Evolutionary conservation across 1,139 yeast species (phyloP), one percentile per base, ranked within the genome.

Genomic region (Pichia norvegensis): DNA sequence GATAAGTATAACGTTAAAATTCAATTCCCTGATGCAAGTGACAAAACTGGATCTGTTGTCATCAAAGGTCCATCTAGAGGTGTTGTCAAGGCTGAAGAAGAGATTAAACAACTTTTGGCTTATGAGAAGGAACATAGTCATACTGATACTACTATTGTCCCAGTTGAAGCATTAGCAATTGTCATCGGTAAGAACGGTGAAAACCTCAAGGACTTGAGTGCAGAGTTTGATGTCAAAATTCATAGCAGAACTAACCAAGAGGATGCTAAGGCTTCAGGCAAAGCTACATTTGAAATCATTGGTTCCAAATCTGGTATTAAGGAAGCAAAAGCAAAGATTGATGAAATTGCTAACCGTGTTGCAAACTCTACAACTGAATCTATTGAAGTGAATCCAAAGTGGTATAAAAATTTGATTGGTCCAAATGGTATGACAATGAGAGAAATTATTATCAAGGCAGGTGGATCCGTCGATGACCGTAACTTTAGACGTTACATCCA

Each of bases 31-130:
- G 56, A 69, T 57, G 62, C 67, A 49, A 60, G 65, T 41, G 53
- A 55, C 33, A 61, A 64, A 40, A 55, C 56, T 41, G 65, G 65
- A 53, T 68, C 69, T 55, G 87, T 92, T 46, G 72, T 80, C 33
- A 76, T 94, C 52, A 81, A 81, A 59, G 99, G 99, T 45, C 95
- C 97, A 45, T 85, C 97, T 20, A 82, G 81, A 66, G 92, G 90
- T 55, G 97, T 86, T 40, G 74, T 79, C 29, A 82, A 84, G 62
- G 95, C 95, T 39, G 80, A 80, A 63, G 92, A 82, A 54, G 99
- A 94, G 70, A 70, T 94, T 61, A 73, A 76, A 58, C 97, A 88
- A 50, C 74, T 94, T 54, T 73, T 85, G 56, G 84, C 84, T 57
- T 94, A 83, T 65, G 97, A 90, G 66, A 81, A 78, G 61, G 96